These are phyloP conservation scores for Anastatica hierochuntica DNA, from an alignment of 345 rosid species.

Conservation along the genomic window DNA sequence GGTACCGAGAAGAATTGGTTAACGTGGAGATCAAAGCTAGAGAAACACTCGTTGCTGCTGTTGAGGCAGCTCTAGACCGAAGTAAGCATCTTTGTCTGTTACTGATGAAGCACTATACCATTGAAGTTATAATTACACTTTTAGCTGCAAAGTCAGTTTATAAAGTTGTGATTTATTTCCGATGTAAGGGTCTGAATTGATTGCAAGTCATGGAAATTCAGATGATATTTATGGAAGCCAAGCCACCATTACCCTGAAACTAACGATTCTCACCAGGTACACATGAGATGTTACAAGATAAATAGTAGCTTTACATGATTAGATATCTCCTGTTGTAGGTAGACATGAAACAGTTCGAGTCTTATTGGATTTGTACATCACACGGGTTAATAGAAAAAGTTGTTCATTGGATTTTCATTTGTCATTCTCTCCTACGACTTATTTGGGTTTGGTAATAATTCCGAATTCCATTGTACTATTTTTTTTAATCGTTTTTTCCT, in stretches of 20 bases:
- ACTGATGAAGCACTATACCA: background rate
- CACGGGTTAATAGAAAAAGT: too few relatives aligned
- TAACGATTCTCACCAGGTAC: constrained; percentile 44
- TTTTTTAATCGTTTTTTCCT: too few relatives aligned
- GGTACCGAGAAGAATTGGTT: constrained; percentile 39
- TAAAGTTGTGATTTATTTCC: background rate
- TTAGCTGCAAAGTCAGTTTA: background rate
- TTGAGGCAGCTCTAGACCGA: constrained; percentile 30
- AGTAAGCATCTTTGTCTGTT: constrained; percentile 25
- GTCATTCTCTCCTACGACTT: too few relatives aligned
- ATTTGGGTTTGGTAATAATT: too few relatives aligned
- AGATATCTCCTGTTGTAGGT: background rate
- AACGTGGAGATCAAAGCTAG: constrained; percentile 40
- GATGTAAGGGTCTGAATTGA: constrained; percentile 32
- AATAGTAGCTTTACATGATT: background rate
- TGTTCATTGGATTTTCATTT: too few relatives aligned
- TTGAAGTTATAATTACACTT: background rate
- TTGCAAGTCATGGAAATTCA: constrained; percentile 34
- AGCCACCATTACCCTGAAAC: constrained; percentile 25
- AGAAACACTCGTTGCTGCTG: constrained; percentile 26
- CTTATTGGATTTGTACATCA: too few relatives aligned
- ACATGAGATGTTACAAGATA: background rate
- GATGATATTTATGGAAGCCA: constrained; percentile 32
- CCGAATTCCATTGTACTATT: too few relatives aligned
- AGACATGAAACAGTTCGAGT: too few relatives aligned